phyloP scores from a whole-genome alignment of 495 filamentous ascomycete genomes.

The Lindgomyces ingoldianus region DNA sequence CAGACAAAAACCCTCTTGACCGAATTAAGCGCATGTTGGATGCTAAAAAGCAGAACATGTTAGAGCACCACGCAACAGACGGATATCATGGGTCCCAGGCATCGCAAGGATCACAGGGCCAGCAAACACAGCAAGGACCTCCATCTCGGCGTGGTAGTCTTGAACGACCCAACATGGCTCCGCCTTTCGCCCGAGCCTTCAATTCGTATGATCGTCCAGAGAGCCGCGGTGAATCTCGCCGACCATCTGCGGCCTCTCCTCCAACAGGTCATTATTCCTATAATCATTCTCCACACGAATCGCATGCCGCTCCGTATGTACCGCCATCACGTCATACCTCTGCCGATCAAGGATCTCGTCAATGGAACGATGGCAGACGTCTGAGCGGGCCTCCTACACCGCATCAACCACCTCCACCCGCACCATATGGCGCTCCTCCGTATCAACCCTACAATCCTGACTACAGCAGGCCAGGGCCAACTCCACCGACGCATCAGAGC shows the following conservation, averaged over 20 bases:
- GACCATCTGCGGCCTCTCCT: conserved; percentile 5
- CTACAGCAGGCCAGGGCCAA: conserved; percentile 1
- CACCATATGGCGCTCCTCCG: background rate
- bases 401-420: background rate
- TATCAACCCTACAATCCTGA: conserved; percentile 7
- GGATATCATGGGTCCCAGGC: background rate
- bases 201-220: conserved; percentile 6
- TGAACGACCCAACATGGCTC: conserved; percentile 6
- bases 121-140: background rate
- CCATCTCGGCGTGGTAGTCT: background rate
- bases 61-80: background rate
- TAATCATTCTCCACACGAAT: conserved; percentile 7
- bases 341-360: conserved; percentile 3
- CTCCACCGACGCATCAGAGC: conserved; percentile 29
- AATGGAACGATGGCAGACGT: conserved; percentile 8
- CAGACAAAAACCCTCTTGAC: conserved; percentile 2
- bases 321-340: conserved; percentile 10
- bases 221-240: background rate
- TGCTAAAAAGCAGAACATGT: background rate
- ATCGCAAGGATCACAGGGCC: no score
- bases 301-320: background rate
- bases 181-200: conserved; percentile 7
- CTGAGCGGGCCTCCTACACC: conserved; percentile 12
- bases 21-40: conserved; percentile 24
- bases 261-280: conserved; percentile 1